phyloP scores from a whole-genome alignment of 2,329 filamentous ascomycete species.

The Annulohypoxylon truncatum region DNA sequence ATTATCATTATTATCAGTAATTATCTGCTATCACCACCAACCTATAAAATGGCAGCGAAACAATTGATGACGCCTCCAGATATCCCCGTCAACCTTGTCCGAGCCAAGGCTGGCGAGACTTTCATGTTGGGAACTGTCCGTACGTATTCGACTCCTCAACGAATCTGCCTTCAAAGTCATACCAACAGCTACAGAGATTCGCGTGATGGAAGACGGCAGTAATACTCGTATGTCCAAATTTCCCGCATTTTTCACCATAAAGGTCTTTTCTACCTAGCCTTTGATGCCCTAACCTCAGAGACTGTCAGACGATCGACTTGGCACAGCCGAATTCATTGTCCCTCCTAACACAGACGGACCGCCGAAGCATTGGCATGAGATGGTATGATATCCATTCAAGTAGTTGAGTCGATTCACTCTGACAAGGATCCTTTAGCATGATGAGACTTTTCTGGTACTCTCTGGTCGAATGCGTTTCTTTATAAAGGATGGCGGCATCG shows the following conservation, averaged over 20 bases:
- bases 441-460: constrained; percentile 2
- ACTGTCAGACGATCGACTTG: constrained; percentile 1
- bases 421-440: background rate
- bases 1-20: background rate
- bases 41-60: background rate
- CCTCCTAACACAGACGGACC: constrained; percentile 6
- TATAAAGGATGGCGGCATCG: background rate
- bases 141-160: background rate
- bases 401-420: background rate
- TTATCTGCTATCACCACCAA: background rate
- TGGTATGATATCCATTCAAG: background rate
- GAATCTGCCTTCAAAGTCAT: background rate
- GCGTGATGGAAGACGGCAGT: constrained; percentile 6
- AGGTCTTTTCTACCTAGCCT: background rate
- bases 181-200: background rate
- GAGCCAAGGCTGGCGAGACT: background rate
- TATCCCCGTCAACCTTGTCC: constrained; percentile 2
- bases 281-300: background rate
- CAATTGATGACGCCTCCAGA: background rate
- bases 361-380: constrained; percentile 7
- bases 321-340: constrained; percentile 3
- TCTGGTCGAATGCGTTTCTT: background rate
- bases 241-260: background rate
- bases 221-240: constrained; percentile 2
- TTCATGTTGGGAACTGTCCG: constrained; percentile 6